Evolutionary conservation across 2,329 filamentous ascomycete species (phyloP), one percentile per base, ranked within the genome.

Genomic region (Colletotrichum horii): DNA sequence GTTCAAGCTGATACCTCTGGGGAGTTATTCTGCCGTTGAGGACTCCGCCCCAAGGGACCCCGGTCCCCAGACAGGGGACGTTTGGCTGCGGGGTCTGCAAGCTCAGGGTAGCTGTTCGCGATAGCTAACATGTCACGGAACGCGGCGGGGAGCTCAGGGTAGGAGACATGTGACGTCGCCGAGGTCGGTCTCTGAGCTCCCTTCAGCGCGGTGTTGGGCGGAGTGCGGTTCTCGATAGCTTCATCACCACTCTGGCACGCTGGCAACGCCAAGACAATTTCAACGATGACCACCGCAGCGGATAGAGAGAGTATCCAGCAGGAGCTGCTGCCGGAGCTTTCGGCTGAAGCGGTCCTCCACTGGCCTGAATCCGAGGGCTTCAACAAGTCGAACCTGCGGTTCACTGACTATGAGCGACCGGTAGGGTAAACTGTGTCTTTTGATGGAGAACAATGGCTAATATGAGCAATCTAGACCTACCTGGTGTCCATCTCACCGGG

Each of bases 341-440:
- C 67, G 4, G 26, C 28, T 4, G 61, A 55, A n/a, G 71, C 67
- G 1, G 11, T 64, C 19, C 15, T 71, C 8, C 61, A 74, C 36
- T 66, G 65, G 12, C 19, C 67, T 6, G 60, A 66, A 14, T 66
- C 66, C 1, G 52, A 61, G 2, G 67, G 52, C 2, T 74, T 74
- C 30, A 48, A 30, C 8, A 66, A 60, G 19, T 71, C 71, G 6
- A 66, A 74, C 28, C n/a, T 74, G 19, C 22, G 71, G 26, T 74
- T 74, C 52, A 74, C 71, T 14, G 67, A 74, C 9, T 74, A 74
- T 14, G 71, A 74, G 71, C 52, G 71, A 16, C 71, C 71, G 28
- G 71, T 74, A 16, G 60, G 71, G 1, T 16, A 7, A 9, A n/a
- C 3, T 8, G 8, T 5, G 19, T 7, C 15, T n/a, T 2, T 1